phyloP scores from a whole-genome alignment of 495 filamentous ascomycete genomes.

The Lasiosphaeria hispida region DNA sequence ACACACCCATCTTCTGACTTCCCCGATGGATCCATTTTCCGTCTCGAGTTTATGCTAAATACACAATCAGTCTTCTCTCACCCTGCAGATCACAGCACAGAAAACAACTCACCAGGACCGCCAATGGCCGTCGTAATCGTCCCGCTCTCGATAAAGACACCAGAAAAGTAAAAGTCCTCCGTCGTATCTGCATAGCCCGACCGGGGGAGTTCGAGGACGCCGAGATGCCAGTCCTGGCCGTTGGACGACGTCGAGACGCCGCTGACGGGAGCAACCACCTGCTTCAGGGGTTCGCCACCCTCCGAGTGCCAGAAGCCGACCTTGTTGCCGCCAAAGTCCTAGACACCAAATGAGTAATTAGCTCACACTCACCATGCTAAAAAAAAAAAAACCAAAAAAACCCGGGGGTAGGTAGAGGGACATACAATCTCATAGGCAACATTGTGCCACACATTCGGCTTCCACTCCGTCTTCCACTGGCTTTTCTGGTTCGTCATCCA shows the following conservation, averaged over 20 bases:
- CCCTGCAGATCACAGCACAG: neutral
- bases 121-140: conserved; percentile 57
- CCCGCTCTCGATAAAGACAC: conserved; percentile 67
- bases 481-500: conserved; percentile 44
- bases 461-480: conserved; percentile 45
- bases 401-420: neutral
- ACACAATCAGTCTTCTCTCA: neutral
- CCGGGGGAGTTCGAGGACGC: conserved; percentile 64
- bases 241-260: conserved; percentile 59
- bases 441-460: conserved; percentile 67
- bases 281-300: conserved; percentile 53
- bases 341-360: neutral
- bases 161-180: conserved; percentile 72
- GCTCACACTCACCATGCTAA: neutral
- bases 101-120: conserved; percentile 34
- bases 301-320: conserved; percentile 71
- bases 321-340: conserved; percentile 55
- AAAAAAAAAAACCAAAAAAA: neutral
- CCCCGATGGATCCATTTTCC: too few species aligned
- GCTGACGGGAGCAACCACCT: conserved; percentile 55
- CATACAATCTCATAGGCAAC: conserved; percentile 60
- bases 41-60: neutral
- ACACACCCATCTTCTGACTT: neutral
- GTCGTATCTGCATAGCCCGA: conserved; percentile 48
- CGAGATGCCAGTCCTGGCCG: conserved; percentile 72